Evolutionary conservation across 1,284 basidiomycete genomes (phyloP), one percentile per base, ranked within the genome.

Genomic region (Cutaneotrichosporon sp.): DNA sequence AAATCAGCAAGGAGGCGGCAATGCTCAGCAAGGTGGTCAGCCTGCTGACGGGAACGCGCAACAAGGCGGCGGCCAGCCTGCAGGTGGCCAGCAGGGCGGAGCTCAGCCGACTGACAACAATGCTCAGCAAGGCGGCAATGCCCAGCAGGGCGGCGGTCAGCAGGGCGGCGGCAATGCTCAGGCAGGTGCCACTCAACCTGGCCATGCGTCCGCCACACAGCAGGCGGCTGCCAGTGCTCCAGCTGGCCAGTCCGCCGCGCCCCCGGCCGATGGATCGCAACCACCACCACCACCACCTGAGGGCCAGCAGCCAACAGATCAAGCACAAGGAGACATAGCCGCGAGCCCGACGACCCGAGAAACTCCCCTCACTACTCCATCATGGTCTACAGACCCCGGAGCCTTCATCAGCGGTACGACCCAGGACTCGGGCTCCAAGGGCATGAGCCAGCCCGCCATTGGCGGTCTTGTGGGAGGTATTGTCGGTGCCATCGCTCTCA

Each of bases 381-480:
- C 49, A 3, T 49, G 49, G 10, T 39, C 40, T 17, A 51, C 48
- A 4, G 48, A 51, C 26, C 37, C 41, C 4, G 50, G 50, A 13
- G 30, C 49, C 30, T 37, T 36, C 54, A 12, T 52, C 55, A 13
- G 54, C 56, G 17, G 35, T 34, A 52, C 35, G 20, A 45, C 49
- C 15, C 26, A 21, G 15, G 21, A 38, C 8, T 49, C 35, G 14
- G 22, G 38, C n/a, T 55, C 39, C 26, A 52, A 56, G 3, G 58
- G 60, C 1, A 30, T 72, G 23, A 62, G 62, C 23, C 56, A 61
- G 37, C 65, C 67, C 4, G 67, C 65, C 1, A 75, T 74, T 17
- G 73, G 71, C 4, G 73, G 66, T 15, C 72, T 75, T 36, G 71
- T 65, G 2, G 72, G 69, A 22, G 73, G 65, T 17, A 58, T 68